phyloP scores from a whole-genome alignment of 2,329 filamentous ascomycete species.

The Fusarium praegraminearum region DNA sequence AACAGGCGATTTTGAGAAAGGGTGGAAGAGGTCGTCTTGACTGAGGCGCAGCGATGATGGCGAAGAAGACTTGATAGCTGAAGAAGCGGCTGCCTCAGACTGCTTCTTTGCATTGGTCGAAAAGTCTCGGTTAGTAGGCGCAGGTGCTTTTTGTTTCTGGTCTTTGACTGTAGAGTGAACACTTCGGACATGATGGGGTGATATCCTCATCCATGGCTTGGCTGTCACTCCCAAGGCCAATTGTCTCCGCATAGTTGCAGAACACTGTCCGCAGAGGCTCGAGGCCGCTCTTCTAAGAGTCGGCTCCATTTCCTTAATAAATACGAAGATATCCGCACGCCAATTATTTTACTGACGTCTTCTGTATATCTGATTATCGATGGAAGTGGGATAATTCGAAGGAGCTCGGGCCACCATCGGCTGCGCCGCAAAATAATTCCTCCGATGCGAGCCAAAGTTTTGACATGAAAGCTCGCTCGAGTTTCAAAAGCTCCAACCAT shows the following conservation, averaged over 20 bases:
- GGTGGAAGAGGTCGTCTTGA: conserved; percentile 90
- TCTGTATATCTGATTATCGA: conserved; percentile 38
- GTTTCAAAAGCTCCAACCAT: conserved; percentile 40
- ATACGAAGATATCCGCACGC: conserved; percentile 15
- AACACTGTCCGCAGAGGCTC: conserved; percentile 57
- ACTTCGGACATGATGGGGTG: conserved; percentile 48
- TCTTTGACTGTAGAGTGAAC: conserved; percentile 48
- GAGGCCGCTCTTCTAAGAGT: conserved; percentile 56
- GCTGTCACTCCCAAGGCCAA: conserved; percentile 36
- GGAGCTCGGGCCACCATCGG: conserved; percentile 49
- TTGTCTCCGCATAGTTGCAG: conserved; percentile 52
- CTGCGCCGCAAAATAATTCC: conserved; percentile 53
- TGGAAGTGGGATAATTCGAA: conserved; percentile 47
- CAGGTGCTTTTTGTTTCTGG: conserved; percentile 38
- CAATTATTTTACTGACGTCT: conserved; percentile 28
- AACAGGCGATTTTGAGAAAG: conserved; percentile 88
- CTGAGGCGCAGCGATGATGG: conserved; percentile 59
- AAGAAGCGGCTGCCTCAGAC: conserved; percentile 48
- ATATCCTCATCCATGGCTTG: conserved; percentile 46
- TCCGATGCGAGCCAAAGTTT: conserved; percentile 51
- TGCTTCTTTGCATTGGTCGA: conserved; percentile 47
- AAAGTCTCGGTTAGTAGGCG: conserved; percentile 46
- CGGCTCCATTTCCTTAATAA: conserved; percentile 53
- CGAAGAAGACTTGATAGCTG: conserved; percentile 38
- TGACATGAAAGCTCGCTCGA: conserved; percentile 48